Conservation (phyloP, 345 rosid genomes). For the Euphorbia tirucalli region DNA sequence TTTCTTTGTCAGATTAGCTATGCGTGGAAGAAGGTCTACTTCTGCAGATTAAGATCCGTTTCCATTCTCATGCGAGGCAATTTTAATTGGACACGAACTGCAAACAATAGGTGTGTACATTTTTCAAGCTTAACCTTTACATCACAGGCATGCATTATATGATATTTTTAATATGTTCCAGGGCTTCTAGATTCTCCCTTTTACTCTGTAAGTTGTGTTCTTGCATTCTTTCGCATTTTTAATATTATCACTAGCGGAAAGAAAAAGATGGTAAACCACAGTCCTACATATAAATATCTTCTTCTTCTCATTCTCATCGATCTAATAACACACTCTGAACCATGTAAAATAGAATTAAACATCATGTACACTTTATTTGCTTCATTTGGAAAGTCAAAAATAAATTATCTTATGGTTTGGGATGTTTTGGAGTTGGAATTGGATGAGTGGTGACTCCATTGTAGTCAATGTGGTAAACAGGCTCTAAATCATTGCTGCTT, state of each 20-base stretch:
- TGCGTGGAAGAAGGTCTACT: not conserved
- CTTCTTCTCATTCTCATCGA: not conserved
- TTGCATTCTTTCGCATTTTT: not conserved
- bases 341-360: not conserved
- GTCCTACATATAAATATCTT: not conserved
- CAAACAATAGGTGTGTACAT: not conserved
- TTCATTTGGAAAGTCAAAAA: not conserved
- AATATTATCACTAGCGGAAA: not conserved
- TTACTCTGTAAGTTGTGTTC: not conserved
- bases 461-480: slow-evolving; percentile 48
- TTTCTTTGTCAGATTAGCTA: not conserved
- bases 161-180: not conserved
- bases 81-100: not conserved
- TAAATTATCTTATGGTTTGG: slow-evolving; percentile 34
- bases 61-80: not conserved
- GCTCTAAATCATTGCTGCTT: slow-evolving; percentile 17
- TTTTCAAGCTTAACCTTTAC: not conserved
- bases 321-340: not conserved
- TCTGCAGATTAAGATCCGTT: not conserved
- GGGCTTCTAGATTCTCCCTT: not conserved
- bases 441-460: slow-evolving; percentile 63
- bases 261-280: not conserved
- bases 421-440: slow-evolving; percentile 56
- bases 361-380: not conserved
- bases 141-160: not conserved